A percentile compares a stretch with the other conserved stretches of the same genome.
These are phyloP conservation scores for Raphanus raphanistrum DNA, from an alignment of 345 rosid species.

Conservation along the genomic window DNA sequence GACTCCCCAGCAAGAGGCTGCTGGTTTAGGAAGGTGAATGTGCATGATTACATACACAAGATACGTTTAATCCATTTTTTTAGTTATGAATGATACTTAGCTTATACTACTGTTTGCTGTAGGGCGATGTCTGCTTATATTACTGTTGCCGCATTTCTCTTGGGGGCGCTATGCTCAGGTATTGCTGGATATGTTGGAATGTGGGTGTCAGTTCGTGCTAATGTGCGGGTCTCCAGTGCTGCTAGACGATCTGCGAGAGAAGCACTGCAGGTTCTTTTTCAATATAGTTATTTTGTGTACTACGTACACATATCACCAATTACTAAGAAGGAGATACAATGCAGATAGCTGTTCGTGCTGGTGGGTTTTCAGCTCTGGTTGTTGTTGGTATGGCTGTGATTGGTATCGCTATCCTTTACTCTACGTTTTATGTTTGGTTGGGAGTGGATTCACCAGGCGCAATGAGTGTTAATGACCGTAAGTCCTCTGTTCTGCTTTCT, in stretches of 20 bases:
- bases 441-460: slow-evolving; percentile 87
- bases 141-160: slow-evolving; percentile 92
- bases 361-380: slow-evolving; percentile 97
- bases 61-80: background rate
- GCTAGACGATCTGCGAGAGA: slow-evolving; percentile 99
- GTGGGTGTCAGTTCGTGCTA: slow-evolving; percentile 99
- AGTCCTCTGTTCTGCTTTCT: slow-evolving; percentile 42
- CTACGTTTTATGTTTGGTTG: slow-evolving; percentile 91
- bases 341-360: slow-evolving; percentile 96
- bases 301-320: slow-evolving; percentile 7
- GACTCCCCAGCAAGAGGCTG: slow-evolving; percentile 96
- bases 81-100: slow-evolving; percentile 22
- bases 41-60: slow-evolving; percentile 23
- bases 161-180: slow-evolving; percentile 96
- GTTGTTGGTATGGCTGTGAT: slow-evolving; percentile 99
- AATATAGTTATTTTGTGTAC: slow-evolving; percentile 27
- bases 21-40: slow-evolving; percentile 90
- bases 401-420: slow-evolving; percentile 92
- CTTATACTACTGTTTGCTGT: slow-evolving; percentile 36
- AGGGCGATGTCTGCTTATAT: slow-evolving; percentile 83
- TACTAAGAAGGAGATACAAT: slow-evolving; percentile 37
- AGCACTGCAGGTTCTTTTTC: slow-evolving; percentile 83
- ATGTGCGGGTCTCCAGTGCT: slow-evolving; percentile 97
- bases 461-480: slow-evolving; percentile 91
- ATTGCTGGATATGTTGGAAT: slow-evolving; percentile 95